Evolutionary conservation across 2,329 filamentous ascomycete genomes (phyloP), one percentile per base, ranked within the genome.

Genomic region (Clarireedia hainanense): DNA sequence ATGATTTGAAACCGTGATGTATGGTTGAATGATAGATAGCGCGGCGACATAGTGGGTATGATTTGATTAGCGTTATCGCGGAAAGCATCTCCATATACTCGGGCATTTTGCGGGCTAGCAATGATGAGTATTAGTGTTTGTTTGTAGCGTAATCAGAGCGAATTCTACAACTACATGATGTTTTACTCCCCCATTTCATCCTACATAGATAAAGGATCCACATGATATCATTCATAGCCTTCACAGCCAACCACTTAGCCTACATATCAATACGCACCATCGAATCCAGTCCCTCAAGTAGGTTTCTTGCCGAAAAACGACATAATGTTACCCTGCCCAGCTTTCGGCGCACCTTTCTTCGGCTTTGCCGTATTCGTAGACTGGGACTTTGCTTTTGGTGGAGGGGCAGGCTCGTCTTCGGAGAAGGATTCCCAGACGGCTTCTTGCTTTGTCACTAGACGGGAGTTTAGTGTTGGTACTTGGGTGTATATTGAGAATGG

Each of bases 341-440:
- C 71, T 67, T 89, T 89, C 1, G 42, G 14, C 10, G 75, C 73
- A 1, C 73, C 65, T 67, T 85, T 86, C 64, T 80, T 84, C 23
- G 74, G 73, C 57, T 78, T 74, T 12, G 77, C 76, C 23, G 74
- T 45, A 15, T 15, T 39, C 6, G 47, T 65, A 56, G 50, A 63
- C 65, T 47, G 63, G 51, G 71, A 61, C 58, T 83, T 85, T 6
- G 75, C 66, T 66, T 81, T 85, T 10, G 48, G 47, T 10, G 75
- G 67, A 65, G 80, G 76, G 7, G 73, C 71, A 23, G 84, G 80
- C 62, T 96, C 91, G 61, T 95, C 91, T 69, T 96, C 91, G 0
- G 90, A 95, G 73, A 95, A 96, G 0, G 88, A 92, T 70, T 96
- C 91, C 91, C 91, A 96, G 0, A 79, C 86, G 0, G 80, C 73